These are phyloP conservation scores for Epichloe gansuensis DNA, from an alignment of 2,329 filamentous ascomycete species.

Conservation along the genomic window DNA sequence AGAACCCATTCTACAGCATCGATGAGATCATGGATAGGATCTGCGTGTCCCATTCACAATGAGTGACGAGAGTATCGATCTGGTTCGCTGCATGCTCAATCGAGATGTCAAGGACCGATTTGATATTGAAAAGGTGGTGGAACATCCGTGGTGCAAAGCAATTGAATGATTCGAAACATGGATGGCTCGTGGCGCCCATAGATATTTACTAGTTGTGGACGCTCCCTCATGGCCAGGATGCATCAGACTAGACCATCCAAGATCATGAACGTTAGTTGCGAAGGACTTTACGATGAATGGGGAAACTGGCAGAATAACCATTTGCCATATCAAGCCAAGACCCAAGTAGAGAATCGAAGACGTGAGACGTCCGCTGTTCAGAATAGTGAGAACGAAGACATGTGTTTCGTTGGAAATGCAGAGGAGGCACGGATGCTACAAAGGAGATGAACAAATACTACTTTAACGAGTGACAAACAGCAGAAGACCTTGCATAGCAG, in stretches of 20 bases:
- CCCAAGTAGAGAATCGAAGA: too few species aligned
- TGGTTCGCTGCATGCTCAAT: conserved; percentile 86
- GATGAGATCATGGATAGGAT: conserved; percentile 99
- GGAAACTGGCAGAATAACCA: too few species aligned
- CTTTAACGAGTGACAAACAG: too few species aligned
- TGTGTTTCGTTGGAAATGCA: neutral
- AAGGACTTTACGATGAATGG: too few species aligned
- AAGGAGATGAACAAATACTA: neutral
- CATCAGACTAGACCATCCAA: too few species aligned
- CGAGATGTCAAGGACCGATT: conserved; percentile 73
- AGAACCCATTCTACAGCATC: conserved; percentile 97
- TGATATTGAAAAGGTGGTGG: conserved; percentile 77
- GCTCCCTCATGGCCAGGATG: too few species aligned
- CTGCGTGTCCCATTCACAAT: conserved; percentile 79
- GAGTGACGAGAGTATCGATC: conserved; percentile 84
- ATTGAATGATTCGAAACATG: neutral
- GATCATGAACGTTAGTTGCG: too few species aligned
- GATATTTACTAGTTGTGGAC: too few species aligned
- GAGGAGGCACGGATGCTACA: neutral
- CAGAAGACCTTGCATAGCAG: too few species aligned
- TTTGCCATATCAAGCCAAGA: too few species aligned
- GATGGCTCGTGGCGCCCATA: neutral
- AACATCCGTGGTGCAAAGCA: conserved; percentile 65
- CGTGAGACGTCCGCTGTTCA: too few species aligned
- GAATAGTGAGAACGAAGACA: too few species aligned